A percentile compares a stretch with the other conserved stretches of the same genome.
These are phyloP conservation scores for Fraxinus quadrangulata DNA, from an alignment of 257 asterid species.

Conservation along the genomic window DNA sequence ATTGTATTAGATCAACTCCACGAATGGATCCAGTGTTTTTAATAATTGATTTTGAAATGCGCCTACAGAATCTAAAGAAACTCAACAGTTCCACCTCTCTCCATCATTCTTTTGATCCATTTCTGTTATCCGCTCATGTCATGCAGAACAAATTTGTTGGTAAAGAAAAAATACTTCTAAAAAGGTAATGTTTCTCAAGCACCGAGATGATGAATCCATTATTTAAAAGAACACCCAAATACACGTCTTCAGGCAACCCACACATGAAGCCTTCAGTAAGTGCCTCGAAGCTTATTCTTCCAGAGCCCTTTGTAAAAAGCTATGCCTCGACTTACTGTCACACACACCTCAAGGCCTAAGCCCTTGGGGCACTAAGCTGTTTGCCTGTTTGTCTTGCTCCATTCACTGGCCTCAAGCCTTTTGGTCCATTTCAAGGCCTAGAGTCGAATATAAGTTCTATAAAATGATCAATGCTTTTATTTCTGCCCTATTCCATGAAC, in stretches of 20 bases:
- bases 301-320: not conserved
- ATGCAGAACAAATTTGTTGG: not conserved
- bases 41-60: not conserved
- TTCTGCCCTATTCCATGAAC: not conserved
- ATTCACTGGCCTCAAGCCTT: not conserved
- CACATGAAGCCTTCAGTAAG: not conserved
- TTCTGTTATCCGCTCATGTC: not conserved
- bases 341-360: not conserved
- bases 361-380: not conserved
- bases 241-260: not conserved
- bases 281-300: not conserved
- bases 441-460: not conserved
- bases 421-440: not conserved
- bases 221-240: not conserved
- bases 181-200: not conserved
- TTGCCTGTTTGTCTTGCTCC: not conserved
- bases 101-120: not conserved
- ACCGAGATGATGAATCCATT: not conserved
- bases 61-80: not conserved
- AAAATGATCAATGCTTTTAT: not conserved
- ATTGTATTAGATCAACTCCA: not conserved
- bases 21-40: not conserved
- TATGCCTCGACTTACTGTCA: not conserved
- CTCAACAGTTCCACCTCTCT: not conserved
- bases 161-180: not conserved